Evolutionary conservation across 2,329 filamentous ascomycete species (phyloP).

Genomic region (Trichoderma semiorbis): DNA sequence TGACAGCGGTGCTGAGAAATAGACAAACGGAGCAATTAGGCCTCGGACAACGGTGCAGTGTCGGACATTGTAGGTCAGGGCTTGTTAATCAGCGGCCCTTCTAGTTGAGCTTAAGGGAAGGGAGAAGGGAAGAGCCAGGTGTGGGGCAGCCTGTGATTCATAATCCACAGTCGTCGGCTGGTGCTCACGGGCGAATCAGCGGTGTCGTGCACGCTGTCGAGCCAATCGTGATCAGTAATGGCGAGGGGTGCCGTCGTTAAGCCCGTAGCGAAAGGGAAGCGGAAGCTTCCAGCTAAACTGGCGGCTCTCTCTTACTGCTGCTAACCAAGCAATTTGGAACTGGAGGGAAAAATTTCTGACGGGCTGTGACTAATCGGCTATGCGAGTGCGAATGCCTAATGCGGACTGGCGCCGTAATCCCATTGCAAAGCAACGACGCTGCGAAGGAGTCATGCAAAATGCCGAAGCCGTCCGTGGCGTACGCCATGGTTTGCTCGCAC

Average conservation of each 20-base stretch:
- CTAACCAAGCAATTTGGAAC: not conserved
- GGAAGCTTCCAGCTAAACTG: constrained; percentile 11
- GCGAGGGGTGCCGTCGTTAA: not conserved
- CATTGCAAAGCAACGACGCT: not conserved
- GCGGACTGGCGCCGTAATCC: not conserved
- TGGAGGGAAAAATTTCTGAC: not conserved
- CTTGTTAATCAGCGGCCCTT: constrained; percentile 12
- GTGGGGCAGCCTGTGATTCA: constrained; percentile 6
- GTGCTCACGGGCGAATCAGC: constrained; percentile 5
- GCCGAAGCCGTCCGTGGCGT: constrained; percentile 17
- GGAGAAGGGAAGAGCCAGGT: not conserved
- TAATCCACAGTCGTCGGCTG: constrained; percentile 9
- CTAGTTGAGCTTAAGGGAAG: not conserved
- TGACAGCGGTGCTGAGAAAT: constrained; percentile 13
- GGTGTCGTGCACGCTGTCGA: not conserved
- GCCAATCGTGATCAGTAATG: not conserved
- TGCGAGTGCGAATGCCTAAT: constrained; percentile 1
- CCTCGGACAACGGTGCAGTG: not conserved
- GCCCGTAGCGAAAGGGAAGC: not conserved
- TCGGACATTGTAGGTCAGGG: constrained; percentile 12
- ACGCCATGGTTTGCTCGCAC: not conserved
- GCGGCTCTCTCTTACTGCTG: not conserved
- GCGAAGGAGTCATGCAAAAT: constrained; percentile 12
- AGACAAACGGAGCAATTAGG: not conserved
- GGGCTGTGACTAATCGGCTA: constrained; percentile 5